These are phyloP conservation scores for Dacryopinax spathularia DNA, from an alignment of 768 basidiomycete species.

Conservation along the genomic window DNA sequence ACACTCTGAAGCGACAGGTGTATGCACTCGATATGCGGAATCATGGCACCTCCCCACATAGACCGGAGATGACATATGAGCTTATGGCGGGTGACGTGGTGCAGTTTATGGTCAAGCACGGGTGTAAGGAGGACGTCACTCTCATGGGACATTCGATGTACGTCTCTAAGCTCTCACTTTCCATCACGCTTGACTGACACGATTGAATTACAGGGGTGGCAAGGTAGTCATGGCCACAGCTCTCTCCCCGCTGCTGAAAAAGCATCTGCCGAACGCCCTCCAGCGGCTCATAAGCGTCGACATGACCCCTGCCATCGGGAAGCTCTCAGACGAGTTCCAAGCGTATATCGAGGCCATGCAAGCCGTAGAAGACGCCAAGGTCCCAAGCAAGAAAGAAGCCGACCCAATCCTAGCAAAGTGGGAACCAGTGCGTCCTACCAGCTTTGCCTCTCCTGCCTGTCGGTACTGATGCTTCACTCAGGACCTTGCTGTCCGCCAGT, in stretches of 20 bases:
- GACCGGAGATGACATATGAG: conserved; percentile 53
- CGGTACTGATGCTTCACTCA: conserved; percentile 20
- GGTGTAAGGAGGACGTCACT: conserved; percentile 38
- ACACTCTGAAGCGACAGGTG: conserved; percentile 48
- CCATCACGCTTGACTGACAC: background rate
- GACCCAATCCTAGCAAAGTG: conserved; percentile 45
- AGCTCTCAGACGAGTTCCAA: conserved; percentile 49
- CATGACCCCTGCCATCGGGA: conserved; percentile 53
- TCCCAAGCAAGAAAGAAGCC: conserved; percentile 55
- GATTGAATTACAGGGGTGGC: conserved; percentile 52
- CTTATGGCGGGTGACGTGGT: conserved; percentile 71
- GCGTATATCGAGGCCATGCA: conserved; percentile 60
- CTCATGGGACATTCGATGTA: conserved; percentile 87
- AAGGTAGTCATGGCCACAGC: conserved; percentile 68
- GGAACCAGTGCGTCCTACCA: conserved; percentile 42
- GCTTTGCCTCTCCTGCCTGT: background rate
- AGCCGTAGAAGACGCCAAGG: conserved; percentile 43
- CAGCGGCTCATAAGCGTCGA: conserved; percentile 60
- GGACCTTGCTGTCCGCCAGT: conserved; percentile 63
- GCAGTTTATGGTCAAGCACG: conserved; percentile 43
- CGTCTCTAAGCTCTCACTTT: conserved; percentile 17
- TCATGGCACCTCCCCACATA: conserved; percentile 72
- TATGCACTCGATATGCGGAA: conserved; percentile 81
- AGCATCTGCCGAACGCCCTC: conserved; percentile 27
- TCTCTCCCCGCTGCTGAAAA: conserved; percentile 31